Evolutionary conservation across 2,329 filamentous ascomycete genomes (phyloP).

Genomic region (Paraconiothyrium brasiliense): DNA sequence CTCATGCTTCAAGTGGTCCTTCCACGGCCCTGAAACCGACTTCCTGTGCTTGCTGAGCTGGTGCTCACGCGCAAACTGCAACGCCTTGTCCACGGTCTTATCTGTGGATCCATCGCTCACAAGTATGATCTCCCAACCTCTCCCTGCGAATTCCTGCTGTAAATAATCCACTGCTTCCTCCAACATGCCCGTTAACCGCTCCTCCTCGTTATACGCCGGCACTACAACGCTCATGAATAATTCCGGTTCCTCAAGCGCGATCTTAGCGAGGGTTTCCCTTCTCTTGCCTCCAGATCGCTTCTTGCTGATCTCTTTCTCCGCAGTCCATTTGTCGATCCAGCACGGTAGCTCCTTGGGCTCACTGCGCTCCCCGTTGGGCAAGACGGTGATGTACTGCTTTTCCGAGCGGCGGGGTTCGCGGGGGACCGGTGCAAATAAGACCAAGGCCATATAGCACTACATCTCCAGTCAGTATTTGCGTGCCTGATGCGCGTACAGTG

Average conservation of each 20-base stretch:
- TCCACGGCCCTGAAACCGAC: constrained; percentile 61
- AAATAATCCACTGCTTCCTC: constrained; percentile 91
- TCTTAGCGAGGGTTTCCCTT: constrained; percentile 53
- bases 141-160: constrained; percentile 75
- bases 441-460: constrained; percentile 74
- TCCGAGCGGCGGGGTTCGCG: constrained; percentile 78
- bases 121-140: constrained; percentile 90
- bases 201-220: constrained; percentile 93
- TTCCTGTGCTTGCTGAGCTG: constrained; percentile 58
- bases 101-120: constrained; percentile 92
- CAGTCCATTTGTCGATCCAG: constrained; percentile 82
- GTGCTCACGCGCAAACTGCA: constrained; percentile 80
- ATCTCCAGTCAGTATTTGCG: constrained; percentile 6
- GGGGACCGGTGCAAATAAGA: constrained; percentile 81
- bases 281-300: constrained; percentile 48
- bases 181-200: constrained; percentile 82
- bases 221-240: constrained; percentile 92
- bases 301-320: constrained; percentile 61
- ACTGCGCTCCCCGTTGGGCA: constrained; percentile 68
- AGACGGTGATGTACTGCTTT: constrained; percentile 83
- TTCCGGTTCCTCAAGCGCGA: constrained; percentile 76
- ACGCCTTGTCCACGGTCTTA: constrained; percentile 78
- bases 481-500: neutral
- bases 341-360: constrained; percentile 73
- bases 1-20: constrained; percentile 52